Base-by-base conservation (phyloP, 2,329 filamentous ascomycete species). In the Cladosporium sp. region DNA sequence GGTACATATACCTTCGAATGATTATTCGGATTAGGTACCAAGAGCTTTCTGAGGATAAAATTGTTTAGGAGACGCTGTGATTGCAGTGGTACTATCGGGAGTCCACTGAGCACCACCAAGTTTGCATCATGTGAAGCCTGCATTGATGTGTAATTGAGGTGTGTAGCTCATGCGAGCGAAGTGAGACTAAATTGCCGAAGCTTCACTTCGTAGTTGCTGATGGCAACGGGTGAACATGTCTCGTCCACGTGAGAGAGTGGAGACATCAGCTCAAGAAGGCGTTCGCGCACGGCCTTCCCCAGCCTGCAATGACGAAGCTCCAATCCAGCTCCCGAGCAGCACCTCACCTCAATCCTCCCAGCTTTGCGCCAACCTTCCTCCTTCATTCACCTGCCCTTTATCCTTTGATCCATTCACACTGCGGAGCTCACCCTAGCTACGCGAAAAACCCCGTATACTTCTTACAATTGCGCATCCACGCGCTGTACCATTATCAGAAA, bases 281-380 rank as follows among this genome's bases (percentile, higher is more conserved):
- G 42, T 25, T 22, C 42, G 42, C 42, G 42, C 42, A 45, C 42
- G 42, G 42, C 22, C 42, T 45, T 45, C 42, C 25, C 42, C 42
- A 45, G 15, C 17, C 13, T 44, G 39, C 19, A 13, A 25, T 45
- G 42, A 45, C 47, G 47, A 36, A 50, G 20, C 28, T 20, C 37
- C 47, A 17, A 36, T 20, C 47, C 47, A 54, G 51, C 51, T 54
- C 17, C 51, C 22, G n/a, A n/a, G 42, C 22, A 45, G 42, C 42
- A 45, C 22, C 37, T 54, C 51, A 54, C 51, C 35, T 54, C 40
- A 34, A 17, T 25, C 34, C 40, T 44, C 25, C 39, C 51, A 54
- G 28, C 51, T 54, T 44, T 44, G 37, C 40, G 37, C 37, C 40
- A 32, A 12, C 17, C 17, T 42, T 54, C 25, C 51, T 42, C 28